Conservation (phyloP, 2,329 filamentous ascomycete species). For the Xylariaceae sp. region DNA sequence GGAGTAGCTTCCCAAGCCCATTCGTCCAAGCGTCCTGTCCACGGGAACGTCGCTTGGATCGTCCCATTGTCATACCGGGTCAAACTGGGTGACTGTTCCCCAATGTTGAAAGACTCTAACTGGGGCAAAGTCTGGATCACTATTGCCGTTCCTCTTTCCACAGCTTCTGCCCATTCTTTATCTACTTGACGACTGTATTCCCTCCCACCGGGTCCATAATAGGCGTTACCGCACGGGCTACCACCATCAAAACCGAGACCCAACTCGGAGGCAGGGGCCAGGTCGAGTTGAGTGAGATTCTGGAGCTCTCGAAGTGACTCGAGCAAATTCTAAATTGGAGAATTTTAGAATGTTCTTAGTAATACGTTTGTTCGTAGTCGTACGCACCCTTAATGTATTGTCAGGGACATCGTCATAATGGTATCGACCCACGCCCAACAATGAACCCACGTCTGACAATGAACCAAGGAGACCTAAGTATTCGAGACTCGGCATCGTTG, state of each 20-base stretch:
- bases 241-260: slow-evolving; percentile 7
- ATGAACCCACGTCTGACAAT: no score
- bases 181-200: neutral
- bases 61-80: slow-evolving; percentile 11
- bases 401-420: no score
- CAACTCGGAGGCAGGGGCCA: neutral
- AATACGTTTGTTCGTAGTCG: no score
- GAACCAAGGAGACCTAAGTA: neutral
- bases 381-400: no score
- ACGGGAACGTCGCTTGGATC: slow-evolving; percentile 4
- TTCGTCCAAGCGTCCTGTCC: slow-evolving; percentile 10
- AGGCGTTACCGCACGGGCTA: slow-evolving; percentile 6
- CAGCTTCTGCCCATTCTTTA: neutral
- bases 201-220: slow-evolving; percentile 1
- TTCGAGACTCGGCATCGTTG: neutral
- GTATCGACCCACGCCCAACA: no score
- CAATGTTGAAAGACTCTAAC: slow-evolving; percentile 7
- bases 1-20: slow-evolving; percentile 5
- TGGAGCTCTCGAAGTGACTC: slow-evolving; percentile 1
- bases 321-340: slow-evolving; percentile 7
- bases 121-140: slow-evolving; percentile 5
- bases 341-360: no score
- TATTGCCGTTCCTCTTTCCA: slow-evolving; percentile 1
- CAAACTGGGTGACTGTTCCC: neutral
- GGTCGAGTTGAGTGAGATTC: slow-evolving; percentile 12